Base-by-base conservation (phyloP, 805 yeast species). In the Lipomyces oligophaga region DNA sequence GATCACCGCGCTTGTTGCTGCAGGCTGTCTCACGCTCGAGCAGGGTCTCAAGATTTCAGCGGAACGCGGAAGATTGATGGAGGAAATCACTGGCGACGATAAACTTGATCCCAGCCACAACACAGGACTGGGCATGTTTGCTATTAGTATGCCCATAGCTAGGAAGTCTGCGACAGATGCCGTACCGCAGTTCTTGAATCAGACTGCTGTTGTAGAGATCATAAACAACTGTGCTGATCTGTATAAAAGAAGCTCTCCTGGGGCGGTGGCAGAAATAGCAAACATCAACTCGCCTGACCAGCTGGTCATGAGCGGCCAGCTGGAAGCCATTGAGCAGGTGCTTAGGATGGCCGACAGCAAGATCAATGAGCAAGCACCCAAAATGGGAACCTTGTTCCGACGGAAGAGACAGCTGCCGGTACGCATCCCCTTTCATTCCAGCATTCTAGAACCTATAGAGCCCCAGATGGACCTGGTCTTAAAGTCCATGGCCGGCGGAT, bases 371-470 rank as follows among this genome's bases (percentile, higher is more conserved):
- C n/a, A n/a, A n/a, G n/a, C n/a, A n/a, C n/a, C n/a, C n/a, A n/a
- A n/a, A n/a, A n/a, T n/a, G n/a, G n/a, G n/a, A n/a, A n/a, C n/a
- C n/a, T n/a, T n/a, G n/a, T n/a, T n/a, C n/a, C n/a, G 39, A 15
- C 16, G 45, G n/a, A 37, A 40, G 20, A 24, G 32, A 27, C 47
- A 52, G 30, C 22, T 52, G 42, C 45, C 44, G 18, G 49, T 43
- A 4, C 38, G 37, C 34, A 48, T 44, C 20, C 55, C 56, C 28
- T 48, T 47, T 22, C 56, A 52, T 22, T 52, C 56, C 32, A 31
- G 43, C 10, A 27, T 48, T 6, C 21, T 48, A 19, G 33, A 41
- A 24, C 2, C 30, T 7, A 47, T 45, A 13, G 47, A 49, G 34
- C 21, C n/a, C 16, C 38, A 40, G 20, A 41, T 52, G 47, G 42